Base-by-base conservation (phyloP, 495 filamentous ascomycete genomes). In the Ramalina intermedia region DNA sequence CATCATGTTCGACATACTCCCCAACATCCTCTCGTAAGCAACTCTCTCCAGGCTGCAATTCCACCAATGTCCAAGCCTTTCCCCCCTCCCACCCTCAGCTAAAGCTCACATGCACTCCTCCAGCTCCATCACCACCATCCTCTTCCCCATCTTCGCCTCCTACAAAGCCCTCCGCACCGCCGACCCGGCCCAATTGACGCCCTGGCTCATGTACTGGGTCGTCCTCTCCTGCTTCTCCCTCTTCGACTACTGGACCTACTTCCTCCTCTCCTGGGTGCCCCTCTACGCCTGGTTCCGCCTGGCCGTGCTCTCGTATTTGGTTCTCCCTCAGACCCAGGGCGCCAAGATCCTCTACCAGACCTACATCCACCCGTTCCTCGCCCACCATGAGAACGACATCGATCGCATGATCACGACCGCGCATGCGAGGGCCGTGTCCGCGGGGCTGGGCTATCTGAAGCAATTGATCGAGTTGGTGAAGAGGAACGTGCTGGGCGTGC, bases 161-260 rank as follows among this genome's bases (percentile, higher is more conserved):
- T 96, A 94, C 77, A 96, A 96, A 72, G 93, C 91, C 37, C 84
- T 99, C 56, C 87, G 88, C 63, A 87, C 87, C 18, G 82, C 83
- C 39, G 85, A 95, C 65, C 90, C 90, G 14, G 79, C 85, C 29
- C 84, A 90, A 60, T 74, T 96, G 24, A 85, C 87, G 53, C 91
- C 91, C 88, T 99, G 91, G 91, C 75, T 99, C 46, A 96, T 96
- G 83, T 99, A 96, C 74, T 99, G 88, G 87, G 86, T 94, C 41
- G 87, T 94, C 26, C 72, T 96, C 42, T 82, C 85, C 37, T 81
- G 82, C 68, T 76, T 84, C 47, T 67, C 85, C 52, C 75, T 91
- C 55, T 75, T 84, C 68, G 91, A 96, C 66, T 85, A 82, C 33
- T 94, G 85, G 83, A 79, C 78, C 18, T 78, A 79, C 47, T 94